Conservation (phyloP, 106 monocot species). For the Posidonia australis region DNA sequence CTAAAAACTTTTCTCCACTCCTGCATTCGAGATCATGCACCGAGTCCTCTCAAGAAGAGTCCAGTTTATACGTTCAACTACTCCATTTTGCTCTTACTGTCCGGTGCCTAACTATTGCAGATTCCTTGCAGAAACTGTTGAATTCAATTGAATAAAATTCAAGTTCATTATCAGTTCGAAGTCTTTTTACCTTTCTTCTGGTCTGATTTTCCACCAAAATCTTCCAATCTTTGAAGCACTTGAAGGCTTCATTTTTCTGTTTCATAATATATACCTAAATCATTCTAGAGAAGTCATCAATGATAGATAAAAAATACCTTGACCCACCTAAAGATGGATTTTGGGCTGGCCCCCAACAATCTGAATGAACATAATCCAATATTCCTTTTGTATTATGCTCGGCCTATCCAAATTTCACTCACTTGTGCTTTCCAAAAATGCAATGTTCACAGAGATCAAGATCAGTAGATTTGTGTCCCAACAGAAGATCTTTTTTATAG, state of each 20-base stretch:
- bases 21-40: neutral
- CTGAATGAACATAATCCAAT: constrained; percentile 3
- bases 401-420: neutral
- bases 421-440: neutral
- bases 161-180: neutral
- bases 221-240: neutral
- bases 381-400: neutral
- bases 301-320: constrained; percentile 6
- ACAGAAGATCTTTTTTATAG: neutral
- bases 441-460: constrained; percentile 2
- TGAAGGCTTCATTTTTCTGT: neutral
- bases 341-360: constrained; percentile 14
- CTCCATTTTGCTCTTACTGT: neutral
- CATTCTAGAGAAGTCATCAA: constrained; percentile 2
- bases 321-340: constrained; percentile 3
- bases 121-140: neutral
- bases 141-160: neutral
- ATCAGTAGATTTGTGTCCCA: neutral
- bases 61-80: no score
- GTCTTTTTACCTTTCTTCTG: neutral
- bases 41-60: neutral
- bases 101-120: neutral
- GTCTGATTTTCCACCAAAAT: neutral
- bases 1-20: neutral
- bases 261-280: neutral